Conservation (phyloP, 2,329 filamentous ascomycete genomes). For the Fonsecaea monophora region DNA sequence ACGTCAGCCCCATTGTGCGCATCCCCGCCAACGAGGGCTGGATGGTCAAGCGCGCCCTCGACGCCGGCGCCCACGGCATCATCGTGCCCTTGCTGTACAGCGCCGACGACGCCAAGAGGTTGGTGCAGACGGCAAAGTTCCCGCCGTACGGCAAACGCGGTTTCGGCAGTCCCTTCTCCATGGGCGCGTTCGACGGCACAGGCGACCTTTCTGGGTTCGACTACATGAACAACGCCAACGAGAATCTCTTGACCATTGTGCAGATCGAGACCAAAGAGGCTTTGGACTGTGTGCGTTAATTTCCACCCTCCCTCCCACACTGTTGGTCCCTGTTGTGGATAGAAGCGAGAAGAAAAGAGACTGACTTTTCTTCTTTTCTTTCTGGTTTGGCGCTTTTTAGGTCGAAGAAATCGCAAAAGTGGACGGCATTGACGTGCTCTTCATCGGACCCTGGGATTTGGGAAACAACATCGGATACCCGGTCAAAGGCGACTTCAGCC, state of each 20-base stretch:
- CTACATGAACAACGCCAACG: slow-evolving; percentile 63
- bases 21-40: slow-evolving; percentile 65
- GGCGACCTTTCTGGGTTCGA: slow-evolving; percentile 51
- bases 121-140: slow-evolving; percentile 63
- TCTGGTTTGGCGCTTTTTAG: slow-evolving; percentile 34
- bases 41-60: slow-evolving; percentile 68
- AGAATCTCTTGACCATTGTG: slow-evolving; percentile 58
- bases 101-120: slow-evolving; percentile 58
- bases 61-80: slow-evolving; percentile 66
- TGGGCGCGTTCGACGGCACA: slow-evolving; percentile 51
- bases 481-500: slow-evolving; percentile 56
- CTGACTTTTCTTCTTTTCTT: slow-evolving; percentile 4
- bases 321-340: too few relatives aligned
- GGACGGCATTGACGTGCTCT: slow-evolving; percentile 59
- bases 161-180: slow-evolving; percentile 63
- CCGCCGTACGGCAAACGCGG: slow-evolving; percentile 62
- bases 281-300: slow-evolving; percentile 45
- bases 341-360: background rate
- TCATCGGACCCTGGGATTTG: slow-evolving; percentile 63
- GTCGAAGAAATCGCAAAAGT: slow-evolving; percentile 60
- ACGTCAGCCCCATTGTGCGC: slow-evolving; percentile 54
- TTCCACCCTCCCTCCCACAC: too few relatives aligned
- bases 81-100: slow-evolving; percentile 62
- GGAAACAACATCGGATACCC: slow-evolving; percentile 65
- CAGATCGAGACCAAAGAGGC: slow-evolving; percentile 53